phyloP scores from a whole-genome alignment of 2,329 filamentous ascomycete species.

The Ceratocystis smalleyi region DNA sequence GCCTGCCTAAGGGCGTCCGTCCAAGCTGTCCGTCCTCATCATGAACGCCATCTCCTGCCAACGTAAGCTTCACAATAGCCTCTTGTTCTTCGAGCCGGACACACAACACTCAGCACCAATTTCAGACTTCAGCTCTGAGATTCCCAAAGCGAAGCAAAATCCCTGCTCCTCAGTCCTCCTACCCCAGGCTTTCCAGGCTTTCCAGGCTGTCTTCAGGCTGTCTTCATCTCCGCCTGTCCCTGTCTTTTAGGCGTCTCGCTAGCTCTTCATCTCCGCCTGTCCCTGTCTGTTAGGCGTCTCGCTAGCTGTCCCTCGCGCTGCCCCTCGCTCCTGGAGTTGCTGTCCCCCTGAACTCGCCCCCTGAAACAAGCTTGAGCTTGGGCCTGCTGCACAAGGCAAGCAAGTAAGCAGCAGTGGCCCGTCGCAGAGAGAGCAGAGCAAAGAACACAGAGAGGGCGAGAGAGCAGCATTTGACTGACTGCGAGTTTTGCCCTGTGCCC shows the following conservation, averaged over 20 bases:
- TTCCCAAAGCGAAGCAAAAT: background rate
- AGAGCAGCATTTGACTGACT: no score
- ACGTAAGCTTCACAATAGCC: no score
- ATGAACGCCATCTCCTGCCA: no score
- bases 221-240: background rate
- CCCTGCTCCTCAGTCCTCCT: background rate
- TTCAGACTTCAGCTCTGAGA: background rate
- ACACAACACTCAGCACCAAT: background rate
- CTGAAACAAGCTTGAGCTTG: conserved; percentile 5
- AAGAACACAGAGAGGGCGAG: no score
- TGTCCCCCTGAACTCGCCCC: background rate
- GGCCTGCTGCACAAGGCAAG: background rate
- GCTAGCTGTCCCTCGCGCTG: background rate
- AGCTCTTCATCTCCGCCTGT: background rate
- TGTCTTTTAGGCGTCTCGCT: no score
- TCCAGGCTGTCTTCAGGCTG: background rate
- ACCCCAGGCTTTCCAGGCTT: background rate
- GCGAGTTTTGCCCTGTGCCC: no score
- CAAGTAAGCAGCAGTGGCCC: background rate
- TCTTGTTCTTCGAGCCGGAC: no score
- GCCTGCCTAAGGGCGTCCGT: no score
- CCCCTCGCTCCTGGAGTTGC: background rate
- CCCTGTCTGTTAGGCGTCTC: no score
- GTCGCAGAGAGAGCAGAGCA: background rate
- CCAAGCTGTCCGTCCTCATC: no score